Evolutionary conservation across 257 asterid genomes (phyloP).

Genomic region (Solanum sitiens): DNA sequence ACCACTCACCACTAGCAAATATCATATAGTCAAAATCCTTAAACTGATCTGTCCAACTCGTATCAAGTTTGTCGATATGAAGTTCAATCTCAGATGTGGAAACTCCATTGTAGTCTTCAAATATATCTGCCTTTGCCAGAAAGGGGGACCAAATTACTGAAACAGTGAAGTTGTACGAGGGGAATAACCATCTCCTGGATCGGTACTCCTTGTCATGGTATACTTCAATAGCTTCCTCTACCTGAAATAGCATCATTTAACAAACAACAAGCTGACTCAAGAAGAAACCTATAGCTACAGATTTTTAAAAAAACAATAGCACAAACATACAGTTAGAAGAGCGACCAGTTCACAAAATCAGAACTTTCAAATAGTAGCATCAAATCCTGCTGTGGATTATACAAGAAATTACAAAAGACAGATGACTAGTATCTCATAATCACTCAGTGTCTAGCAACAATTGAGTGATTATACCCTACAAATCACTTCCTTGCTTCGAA

Average conservation of each 20-base stretch:
- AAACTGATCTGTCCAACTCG: conserved; percentile 48
- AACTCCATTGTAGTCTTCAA: conserved; percentile 56
- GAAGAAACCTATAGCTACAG: not conserved
- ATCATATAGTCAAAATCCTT: conserved; percentile 40
- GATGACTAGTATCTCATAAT: not conserved
- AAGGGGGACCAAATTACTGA: conserved; percentile 79
- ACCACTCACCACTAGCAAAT: conserved; percentile 73
- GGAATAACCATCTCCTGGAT: conserved; percentile 65
- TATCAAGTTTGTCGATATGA: conserved; percentile 61
- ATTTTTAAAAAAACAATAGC: not conserved
- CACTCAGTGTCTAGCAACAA: not conserved
- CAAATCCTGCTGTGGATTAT: not conserved
- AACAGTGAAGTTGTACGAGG: conserved; percentile 44
- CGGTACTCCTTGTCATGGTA: conserved; percentile 56
- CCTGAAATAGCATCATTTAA: conserved; percentile 22
- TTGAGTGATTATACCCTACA: not conserved
- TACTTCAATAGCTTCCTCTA: conserved; percentile 50
- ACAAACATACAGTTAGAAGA: not conserved
- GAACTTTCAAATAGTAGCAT: not conserved
- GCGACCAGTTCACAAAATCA: not conserved
- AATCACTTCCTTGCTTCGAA: not conserved
- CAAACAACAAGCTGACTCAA: not conserved
- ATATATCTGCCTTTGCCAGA: conserved; percentile 52
- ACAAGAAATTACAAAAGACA: not conserved
- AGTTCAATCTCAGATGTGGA: conserved; percentile 55